Evolutionary conservation across 2,329 filamentous ascomycete species (phyloP).

Genomic region (Aureobasidium pullulans): DNA sequence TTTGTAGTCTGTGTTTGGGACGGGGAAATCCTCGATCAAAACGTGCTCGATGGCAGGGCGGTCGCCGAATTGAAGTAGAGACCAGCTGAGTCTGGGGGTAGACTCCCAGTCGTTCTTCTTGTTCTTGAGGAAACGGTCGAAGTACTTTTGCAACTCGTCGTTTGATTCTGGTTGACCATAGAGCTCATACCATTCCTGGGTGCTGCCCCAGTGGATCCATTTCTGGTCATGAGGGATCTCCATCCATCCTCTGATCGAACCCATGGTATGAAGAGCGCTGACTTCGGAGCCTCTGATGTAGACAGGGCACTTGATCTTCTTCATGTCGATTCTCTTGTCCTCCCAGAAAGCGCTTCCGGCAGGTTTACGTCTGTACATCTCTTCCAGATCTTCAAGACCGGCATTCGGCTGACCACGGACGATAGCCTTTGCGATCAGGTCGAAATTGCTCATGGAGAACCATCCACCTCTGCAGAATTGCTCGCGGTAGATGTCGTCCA

Average conservation of each 20-base stretch:
- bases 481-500: conserved; percentile 41
- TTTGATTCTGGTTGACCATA: conserved; percentile 28
- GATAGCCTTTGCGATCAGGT: conserved; percentile 20
- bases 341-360: conserved; percentile 13
- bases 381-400: too few species aligned
- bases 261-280: conserved; percentile 18
- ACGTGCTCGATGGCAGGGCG: conserved; percentile 24
- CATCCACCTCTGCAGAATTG: conserved; percentile 38
- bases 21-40: conserved; percentile 27
- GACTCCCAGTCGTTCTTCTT: conserved; percentile 39
- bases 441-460: conserved; percentile 33
- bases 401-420: not conserved
- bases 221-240: conserved; percentile 33
- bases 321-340: conserved; percentile 20
- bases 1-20: not conserved
- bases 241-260: conserved; percentile 29
- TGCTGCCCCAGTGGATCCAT: conserved; percentile 35
- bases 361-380: too few species aligned
- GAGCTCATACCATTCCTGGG: conserved; percentile 42
- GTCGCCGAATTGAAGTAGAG: conserved; percentile 31
- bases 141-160: conserved; percentile 37
- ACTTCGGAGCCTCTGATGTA: conserved; percentile 20
- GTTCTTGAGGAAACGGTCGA: conserved; percentile 39
- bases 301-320: conserved; percentile 20
- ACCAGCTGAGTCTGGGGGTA: conserved; percentile 34